Evolutionary conservation across 2,329 filamentous ascomycete species (phyloP), one percentile per base, ranked within the genome.

Genomic region (Botrytis deweyae): DNA sequence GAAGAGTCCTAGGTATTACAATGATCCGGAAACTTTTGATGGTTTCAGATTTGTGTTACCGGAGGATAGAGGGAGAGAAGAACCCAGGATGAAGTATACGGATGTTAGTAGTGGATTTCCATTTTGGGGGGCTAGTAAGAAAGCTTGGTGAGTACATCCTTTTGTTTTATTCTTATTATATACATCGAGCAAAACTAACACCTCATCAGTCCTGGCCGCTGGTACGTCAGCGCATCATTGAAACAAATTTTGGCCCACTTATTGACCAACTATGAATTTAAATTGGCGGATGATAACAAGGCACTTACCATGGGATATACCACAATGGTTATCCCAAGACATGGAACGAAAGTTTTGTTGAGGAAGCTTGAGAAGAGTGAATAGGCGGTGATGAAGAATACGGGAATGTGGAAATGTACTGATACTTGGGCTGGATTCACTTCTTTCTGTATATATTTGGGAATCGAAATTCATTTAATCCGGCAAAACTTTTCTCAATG

Each of bases 51-150:
- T 62, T 38, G 59, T 62, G 1, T 25, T 62, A 4, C 59, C 59
- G 3, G 59, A 62, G 29, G 38, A 46, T 52, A 52, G 49, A n/a
- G 65, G 65, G 9, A 36, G 65, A n/a, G 49, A 36, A 3, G 65
- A 52, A 22, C 46, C 65, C 6, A 68, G 49, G 16, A 68, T 68
- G 44, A 68, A 68, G 42, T 68, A 68, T 38, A 68, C 65, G 10
- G 42, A 68, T 68, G 65, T 68, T 6, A 68, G 20, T 22, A 52
- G 3, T 36, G 42, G 44, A 6, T 68, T 68, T 55, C 65, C 42
- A 18, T 68, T 52, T 38, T 68, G 59, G 65, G 65, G 65, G 8
- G 42, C 65, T 16, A 52, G 65, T 40, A 52, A 22, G 36, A 68
- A 49, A 33, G 42, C 65, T 55, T 52, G 65, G 42, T 68, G 8